A percentile compares a stretch with the other conserved stretches of the same genome.
phyloP scores from a whole-genome alignment of 2,329 filamentous ascomycete genomes.

The Colletotrichum godetiae region DNA sequence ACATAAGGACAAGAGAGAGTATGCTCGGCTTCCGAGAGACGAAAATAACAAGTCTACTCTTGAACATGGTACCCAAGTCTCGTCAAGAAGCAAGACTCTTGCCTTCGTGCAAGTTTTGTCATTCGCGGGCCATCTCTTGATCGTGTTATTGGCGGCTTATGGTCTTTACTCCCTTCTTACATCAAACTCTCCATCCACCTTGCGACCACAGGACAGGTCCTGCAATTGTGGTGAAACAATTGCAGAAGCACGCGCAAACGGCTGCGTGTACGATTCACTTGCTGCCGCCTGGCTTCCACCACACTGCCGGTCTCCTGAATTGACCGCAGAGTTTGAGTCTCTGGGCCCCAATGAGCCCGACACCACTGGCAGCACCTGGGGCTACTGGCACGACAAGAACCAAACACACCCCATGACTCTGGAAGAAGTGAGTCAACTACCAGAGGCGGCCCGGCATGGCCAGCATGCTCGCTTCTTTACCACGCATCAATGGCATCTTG shows the following conservation, averaged over 20 bases:
- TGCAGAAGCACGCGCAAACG: constrained; percentile 40
- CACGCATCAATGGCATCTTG: constrained; percentile 43
- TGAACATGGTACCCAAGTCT: background rate
- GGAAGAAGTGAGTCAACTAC: constrained; percentile 32
- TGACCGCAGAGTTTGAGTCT: constrained; percentile 46
- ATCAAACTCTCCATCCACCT: background rate
- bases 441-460: constrained; percentile 31
- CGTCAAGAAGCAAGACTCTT: background rate
- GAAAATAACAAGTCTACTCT: background rate
- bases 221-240: constrained; percentile 47
- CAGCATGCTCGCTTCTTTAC: constrained; percentile 35
- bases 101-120: background rate
- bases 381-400: constrained; percentile 44
- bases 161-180: background rate
- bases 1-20: background rate
- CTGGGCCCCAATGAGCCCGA: constrained; percentile 43
- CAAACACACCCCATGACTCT: constrained; percentile 38
- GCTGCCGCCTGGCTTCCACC: constrained; percentile 48
- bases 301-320: constrained; percentile 46
- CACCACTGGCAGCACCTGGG: constrained; percentile 39
- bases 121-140: background rate
- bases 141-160: background rate
- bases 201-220: background rate
- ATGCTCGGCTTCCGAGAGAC: background rate
- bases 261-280: constrained; percentile 48